Base-by-base conservation (phyloP, 257 asterid genomes). In the Salvia miltiorrhiza region DNA sequence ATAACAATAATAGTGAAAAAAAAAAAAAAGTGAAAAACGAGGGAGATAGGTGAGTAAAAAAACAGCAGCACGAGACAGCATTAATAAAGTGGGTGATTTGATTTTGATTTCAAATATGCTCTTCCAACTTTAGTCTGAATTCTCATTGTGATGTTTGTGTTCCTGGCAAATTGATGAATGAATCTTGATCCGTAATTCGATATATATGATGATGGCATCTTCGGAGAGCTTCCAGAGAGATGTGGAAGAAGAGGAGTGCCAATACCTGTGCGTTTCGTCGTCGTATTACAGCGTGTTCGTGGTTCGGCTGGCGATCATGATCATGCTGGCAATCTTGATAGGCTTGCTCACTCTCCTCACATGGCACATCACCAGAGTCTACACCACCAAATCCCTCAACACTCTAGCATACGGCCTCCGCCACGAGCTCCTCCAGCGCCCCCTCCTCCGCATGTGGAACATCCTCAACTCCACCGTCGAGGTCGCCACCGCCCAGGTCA, bases 221-320 rank as follows among this genome's bases (percentile, higher is more conserved):
- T 75, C 77, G 1, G 67, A 78, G 30, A 76, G 73, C 81, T 77
- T 71, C 65, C 68, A 78, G 24, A 80, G 80, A 41, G 94, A 88
- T 47, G 83, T 85, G 4, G 96, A 91, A 76, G 86, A 85, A 28
- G 92, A 87, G 24, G 92, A 83, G 58, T 75, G 73, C 76, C 90
- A 85, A 50, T 87, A 80, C 50, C 71, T 84, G 40, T 89, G 96
- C 73, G 78, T 87, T 24, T 73, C 98, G 3, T 84, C 96, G 0
- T 87, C 96, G 2, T 89, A 84, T 39, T 88, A 90, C 59, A 90
- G 94, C 33, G 98, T 92, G 40, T 92, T 92, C 45, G 90, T 79
- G 7, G 98, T 87, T 76, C 96, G 98, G 45, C 96, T 92, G n/a
- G 96, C 98, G n/a, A 92, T 92, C 77, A 92, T 92, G 98, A 83